A percentile compares a stretch with the other conserved stretches of the same genome.
phyloP scores from a whole-genome alignment of 2,329 filamentous ascomycete species.

The Hypoxylon sp. region DNA sequence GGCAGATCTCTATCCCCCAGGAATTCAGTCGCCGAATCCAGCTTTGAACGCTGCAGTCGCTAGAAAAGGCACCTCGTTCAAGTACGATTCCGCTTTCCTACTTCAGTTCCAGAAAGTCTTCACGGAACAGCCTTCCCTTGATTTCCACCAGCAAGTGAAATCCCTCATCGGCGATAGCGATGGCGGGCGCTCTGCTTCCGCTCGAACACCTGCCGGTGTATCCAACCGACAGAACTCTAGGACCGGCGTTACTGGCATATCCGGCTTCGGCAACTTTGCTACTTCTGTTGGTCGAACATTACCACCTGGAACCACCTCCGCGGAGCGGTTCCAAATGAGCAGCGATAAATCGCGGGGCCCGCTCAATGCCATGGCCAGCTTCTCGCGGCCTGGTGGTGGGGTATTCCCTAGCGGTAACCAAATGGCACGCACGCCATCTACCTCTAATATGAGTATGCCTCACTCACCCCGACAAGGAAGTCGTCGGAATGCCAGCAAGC shows the following conservation, averaged over 20 bases:
- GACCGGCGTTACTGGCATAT: constrained; percentile 63
- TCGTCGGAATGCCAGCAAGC: constrained; percentile 74
- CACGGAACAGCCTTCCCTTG: constrained; percentile 93
- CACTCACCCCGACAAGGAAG: constrained; percentile 79
- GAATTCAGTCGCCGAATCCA: constrained; percentile 90
- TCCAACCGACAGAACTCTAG: constrained; percentile 65
- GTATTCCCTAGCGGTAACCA: constrained; percentile 71
- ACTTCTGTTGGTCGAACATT: constrained; percentile 64
- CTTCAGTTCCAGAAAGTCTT: constrained; percentile 97
- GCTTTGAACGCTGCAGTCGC: constrained; percentile 84
- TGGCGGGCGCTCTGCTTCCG: constrained; percentile 70
- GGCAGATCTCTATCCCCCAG: constrained; percentile 83
- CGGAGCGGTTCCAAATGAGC: constrained; percentile 78
- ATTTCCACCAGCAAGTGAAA: constrained; percentile 93
- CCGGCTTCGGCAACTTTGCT: constrained; percentile 78
- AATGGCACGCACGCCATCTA: constrained; percentile 76
- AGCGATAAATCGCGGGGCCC: constrained; percentile 59
- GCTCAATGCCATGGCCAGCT: constrained; percentile 69
- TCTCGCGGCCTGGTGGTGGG: constrained; percentile 71
- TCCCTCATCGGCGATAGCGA: constrained; percentile 84
- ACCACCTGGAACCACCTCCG: constrained; percentile 81
- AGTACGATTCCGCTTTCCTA: constrained; percentile 95
- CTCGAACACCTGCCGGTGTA: constrained; percentile 68
- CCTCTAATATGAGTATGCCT: constrained; percentile 69
- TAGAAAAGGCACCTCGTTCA: constrained; percentile 85